These are phyloP conservation scores for Aspergillus cavernicola DNA, from an alignment of 495 filamentous ascomycete genomes.

Conservation along the genomic window DNA sequence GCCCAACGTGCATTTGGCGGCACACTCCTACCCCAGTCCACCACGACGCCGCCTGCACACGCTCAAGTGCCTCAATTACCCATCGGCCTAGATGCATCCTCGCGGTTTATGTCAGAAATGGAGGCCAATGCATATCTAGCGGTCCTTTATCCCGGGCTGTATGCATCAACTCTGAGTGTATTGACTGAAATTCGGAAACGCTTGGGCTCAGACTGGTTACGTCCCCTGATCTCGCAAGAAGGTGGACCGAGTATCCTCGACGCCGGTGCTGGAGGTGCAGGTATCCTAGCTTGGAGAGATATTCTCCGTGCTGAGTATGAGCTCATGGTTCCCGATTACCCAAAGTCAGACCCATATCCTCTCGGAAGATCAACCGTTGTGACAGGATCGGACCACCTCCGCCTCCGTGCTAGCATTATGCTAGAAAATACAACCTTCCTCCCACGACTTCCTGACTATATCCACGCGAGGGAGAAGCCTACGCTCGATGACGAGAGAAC, in stretches of 20 bases:
- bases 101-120: constrained; percentile 74
- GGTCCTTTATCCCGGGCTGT: constrained; percentile 74
- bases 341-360: constrained; percentile 37
- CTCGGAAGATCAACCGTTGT: constrained; percentile 60
- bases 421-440: constrained; percentile 89
- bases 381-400: constrained; percentile 59
- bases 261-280: constrained; percentile 80
- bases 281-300: constrained; percentile 79
- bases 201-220: constrained; percentile 76
- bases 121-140: constrained; percentile 83
- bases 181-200: constrained; percentile 83
- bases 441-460: constrained; percentile 85
- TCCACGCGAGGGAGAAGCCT: constrained; percentile 54
- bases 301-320: constrained; percentile 78
- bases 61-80: constrained; percentile 59
- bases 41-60: constrained; percentile 49
- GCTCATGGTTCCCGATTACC: constrained; percentile 48
- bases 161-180: constrained; percentile 67
- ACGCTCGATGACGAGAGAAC: constrained; percentile 41
- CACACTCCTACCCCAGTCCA: constrained; percentile 65
- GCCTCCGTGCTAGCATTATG: constrained; percentile 70
- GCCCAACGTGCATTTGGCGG: constrained; percentile 74
- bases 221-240: constrained; percentile 58
- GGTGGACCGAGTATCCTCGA: constrained; percentile 80
- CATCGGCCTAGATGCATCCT: constrained; percentile 65